Evolutionary conservation across 2,329 filamentous ascomycete genomes (phyloP), one percentile per base, ranked within the genome.

Genomic region (Exserohilum rostratum): DNA sequence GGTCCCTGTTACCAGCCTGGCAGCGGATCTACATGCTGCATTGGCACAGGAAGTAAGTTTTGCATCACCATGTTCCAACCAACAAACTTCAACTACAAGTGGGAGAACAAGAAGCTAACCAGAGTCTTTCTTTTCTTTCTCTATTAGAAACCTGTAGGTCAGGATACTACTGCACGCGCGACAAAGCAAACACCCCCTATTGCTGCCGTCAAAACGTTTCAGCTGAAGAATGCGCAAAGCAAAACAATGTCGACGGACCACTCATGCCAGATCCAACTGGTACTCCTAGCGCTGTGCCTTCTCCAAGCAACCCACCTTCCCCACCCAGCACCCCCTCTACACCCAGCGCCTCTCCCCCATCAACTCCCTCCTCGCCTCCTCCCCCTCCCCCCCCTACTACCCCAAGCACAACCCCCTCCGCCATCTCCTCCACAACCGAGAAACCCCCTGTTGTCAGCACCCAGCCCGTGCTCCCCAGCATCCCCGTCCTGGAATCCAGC

Each of bases 111-210:
- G 9, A 29, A 42, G 35, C 50, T 70, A 50, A 67, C 40, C 2
- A 1, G 6, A n/a, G n/a, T n/a, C n/a, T n/a, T 25, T 4, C 7
- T 25, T 25, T 25, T 25, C 7, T 25, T 7, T 5, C 22, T 12
- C 5, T 3, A 20, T 25, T 47, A 87, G 85, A 85, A 73, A 84
- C 85, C 29, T 88, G 86, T 71, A 80, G 85, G 29, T 70, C 75
- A 13, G 84, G 83, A 45, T 88, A 83, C 78, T 88, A 83, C 78
- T 88, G 86, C 77, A 80, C 83, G n/a, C 77, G 81, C 61, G 81
- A 86, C 68, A 70, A 73, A 47, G 65, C 71, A 39, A 72, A 75
- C 49, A 75, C 79, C 52, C 87, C 85, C 30, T 82, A 82, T 77
- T 88, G 86, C 78, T 88, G 86, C 74, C 84, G 84, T 37, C 74